These are phyloP conservation scores for Pythium coloratum DNA, from an alignment of 352 stramenopile species.

Conservation along the genomic window DNA sequence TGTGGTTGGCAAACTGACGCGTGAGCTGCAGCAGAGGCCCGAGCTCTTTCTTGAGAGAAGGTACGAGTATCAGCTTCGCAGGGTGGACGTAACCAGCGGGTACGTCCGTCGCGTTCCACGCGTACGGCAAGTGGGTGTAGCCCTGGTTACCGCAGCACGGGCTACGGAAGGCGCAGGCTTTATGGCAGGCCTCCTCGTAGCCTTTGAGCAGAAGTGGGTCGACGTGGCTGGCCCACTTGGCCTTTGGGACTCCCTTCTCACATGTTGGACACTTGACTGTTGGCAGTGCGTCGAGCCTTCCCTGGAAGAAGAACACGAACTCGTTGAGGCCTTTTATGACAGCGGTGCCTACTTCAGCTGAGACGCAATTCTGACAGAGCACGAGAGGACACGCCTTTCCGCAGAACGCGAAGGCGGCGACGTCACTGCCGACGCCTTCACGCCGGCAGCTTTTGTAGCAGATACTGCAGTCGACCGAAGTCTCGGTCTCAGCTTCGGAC, in stretches of 20 bases:
- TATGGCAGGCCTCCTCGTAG: conserved; percentile 15
- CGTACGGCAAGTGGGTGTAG: conserved; percentile 25
- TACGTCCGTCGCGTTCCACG: not conserved
- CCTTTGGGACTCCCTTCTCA: conserved; percentile 22
- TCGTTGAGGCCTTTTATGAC: not conserved
- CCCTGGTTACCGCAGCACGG: conserved; percentile 26
- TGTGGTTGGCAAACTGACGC: conserved; percentile 12
- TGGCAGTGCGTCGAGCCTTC: conserved; percentile 18
- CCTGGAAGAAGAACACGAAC: not conserved
- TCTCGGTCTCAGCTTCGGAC: no score
- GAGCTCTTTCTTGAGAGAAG: conserved; percentile 9
- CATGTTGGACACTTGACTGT: conserved; percentile 28
- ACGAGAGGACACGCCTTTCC: no score
- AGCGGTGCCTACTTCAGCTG: no score
- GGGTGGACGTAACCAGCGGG: conserved; percentile 1
- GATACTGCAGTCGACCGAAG: no score
- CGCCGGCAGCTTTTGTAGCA: no score
- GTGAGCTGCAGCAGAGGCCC: not conserved
- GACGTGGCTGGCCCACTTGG: conserved; percentile 6
- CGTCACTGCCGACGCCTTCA: no score
- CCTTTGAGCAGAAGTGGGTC: not conserved
- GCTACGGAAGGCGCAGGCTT: conserved; percentile 23
- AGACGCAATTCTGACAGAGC: no score
- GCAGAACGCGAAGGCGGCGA: no score
- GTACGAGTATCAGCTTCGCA: not conserved